Evolutionary conservation across 176 grass and related monocot species (phyloP), one percentile per base, ranked within the genome.

Genomic region (Oryza nivara): DNA sequence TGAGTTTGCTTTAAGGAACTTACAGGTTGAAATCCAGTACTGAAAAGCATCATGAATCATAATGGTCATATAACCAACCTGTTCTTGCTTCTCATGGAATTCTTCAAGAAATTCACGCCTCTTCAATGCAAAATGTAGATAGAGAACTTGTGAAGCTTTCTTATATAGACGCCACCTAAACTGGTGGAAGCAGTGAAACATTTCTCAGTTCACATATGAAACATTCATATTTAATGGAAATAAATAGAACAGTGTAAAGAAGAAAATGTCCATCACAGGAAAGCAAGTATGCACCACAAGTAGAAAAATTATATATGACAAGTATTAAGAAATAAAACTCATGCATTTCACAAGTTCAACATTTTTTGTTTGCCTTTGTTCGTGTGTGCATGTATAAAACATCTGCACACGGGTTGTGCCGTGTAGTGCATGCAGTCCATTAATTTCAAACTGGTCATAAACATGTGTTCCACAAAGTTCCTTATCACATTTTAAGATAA

Each of bases 41-140:
- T 43, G 67, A 85, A 23, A 74, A 44, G 48, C 22, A 17, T 36
- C 19, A 28, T 14, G 22, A 83, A 74, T 69, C 20, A 38, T 65
- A 32, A 36, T 28, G 26, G n/a, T 43, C 15, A 14, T 65, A 30
- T 35, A 84, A 90, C 81, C 67, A 66, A 99, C 96, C 96, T 96
- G 96, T 40, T 99, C 96, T 81, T 99, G 96, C 67, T 99, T 99
- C 88, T 99, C 96, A 73, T 96, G 93, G 78, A 99, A 92, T 82
- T 99, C 96, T 78, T 99, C 96, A 49, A 99, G 82, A 85, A 99
- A 88, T 73, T 85, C 91, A 69, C 93, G 93, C 70, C 88, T 93
- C 92, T 99, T 99, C 84, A 99, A 83, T 76, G 85, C 83, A 82
- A 99, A 90, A 82, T 99, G 96, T 67, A 96, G 93, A 83, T 96